Percentiles rank a stretch among this genome's conserved stretches.
These are phyloP conservation scores for Colletotrichum sp. DNA, from an alignment of 2,329 filamentous ascomycete genomes.

Conservation along the genomic window DNA sequence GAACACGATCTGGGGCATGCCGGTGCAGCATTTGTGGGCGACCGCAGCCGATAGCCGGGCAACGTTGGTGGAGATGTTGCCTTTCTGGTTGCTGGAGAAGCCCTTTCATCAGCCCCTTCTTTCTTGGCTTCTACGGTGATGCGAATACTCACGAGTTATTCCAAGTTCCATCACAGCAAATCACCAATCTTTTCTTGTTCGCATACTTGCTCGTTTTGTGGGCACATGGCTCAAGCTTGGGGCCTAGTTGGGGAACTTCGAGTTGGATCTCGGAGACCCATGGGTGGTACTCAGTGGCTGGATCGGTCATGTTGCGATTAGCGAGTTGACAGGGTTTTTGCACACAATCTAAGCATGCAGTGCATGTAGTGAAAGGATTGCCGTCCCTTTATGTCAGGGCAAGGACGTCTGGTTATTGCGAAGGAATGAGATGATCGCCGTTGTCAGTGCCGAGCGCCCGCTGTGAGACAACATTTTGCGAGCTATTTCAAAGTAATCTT, in stretches of 20 bases:
- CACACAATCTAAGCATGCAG: rapidly evolving
- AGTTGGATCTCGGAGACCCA: background rate
- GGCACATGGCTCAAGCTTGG: constrained; percentile 2
- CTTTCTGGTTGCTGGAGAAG: background rate
- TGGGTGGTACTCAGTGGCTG: background rate
- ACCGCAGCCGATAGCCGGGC: constrained; percentile 36
- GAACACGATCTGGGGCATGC: constrained; percentile 39
- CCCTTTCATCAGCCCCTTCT: background rate
- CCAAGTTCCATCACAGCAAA: constrained; percentile 44
- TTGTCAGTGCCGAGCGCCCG: background rate
- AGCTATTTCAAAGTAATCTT: background rate
- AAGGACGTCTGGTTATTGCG: background rate
- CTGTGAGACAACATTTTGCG: background rate
- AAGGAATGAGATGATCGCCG: background rate
- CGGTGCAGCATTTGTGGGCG: constrained; percentile 29
- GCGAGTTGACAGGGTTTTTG: rapidly evolving
- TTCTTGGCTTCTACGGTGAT: background rate
- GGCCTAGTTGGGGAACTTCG: background rate
- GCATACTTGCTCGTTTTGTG: background rate
- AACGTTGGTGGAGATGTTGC: constrained; percentile 32
- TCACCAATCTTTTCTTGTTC: constrained; percentile 29
- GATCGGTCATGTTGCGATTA: background rate
- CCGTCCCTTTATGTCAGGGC: background rate
- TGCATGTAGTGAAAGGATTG: rapidly evolving
- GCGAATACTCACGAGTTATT: constrained; percentile 26